Evolutionary conservation across 768 basidiomycete genomes (phyloP), one percentile per base, ranked within the genome.

Genomic region (Naematelia aurantialba): DNA sequence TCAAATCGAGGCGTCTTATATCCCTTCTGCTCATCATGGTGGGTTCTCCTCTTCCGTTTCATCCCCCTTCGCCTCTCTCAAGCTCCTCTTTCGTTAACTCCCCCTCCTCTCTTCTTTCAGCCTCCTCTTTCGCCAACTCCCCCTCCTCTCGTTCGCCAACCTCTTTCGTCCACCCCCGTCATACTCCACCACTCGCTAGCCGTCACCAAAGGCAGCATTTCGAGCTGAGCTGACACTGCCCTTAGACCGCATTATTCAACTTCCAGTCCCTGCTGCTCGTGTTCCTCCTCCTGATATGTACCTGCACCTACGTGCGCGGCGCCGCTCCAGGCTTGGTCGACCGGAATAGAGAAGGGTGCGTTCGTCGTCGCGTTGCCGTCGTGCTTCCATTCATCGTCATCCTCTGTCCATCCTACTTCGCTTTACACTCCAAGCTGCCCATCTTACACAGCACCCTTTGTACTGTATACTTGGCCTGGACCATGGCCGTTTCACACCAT

Each of bases 211-310:
- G n/a, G n/a, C n/a, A n/a, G n/a, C n/a, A n/a, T n/a, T n/a, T n/a
- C n/a, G n/a, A n/a, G n/a, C n/a, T n/a, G n/a, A n/a, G n/a, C n/a
- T n/a, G n/a, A n/a, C n/a, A 21, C 21, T 47, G 10, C 46, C 21
- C 19, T 2, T 73, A 88, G 87, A 93, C 94, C 26, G 96, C 96
- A 1, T 83, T 99, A 22, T 97, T 98, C 85, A 94, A 97, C 80
- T 99, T 99, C 75, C 88, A 94, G 78, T 91, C 93, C 0, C 83
- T 99, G 19, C 83, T 99, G 19, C 85, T 94, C 71, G 91, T 94
- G 75, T 87, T 97, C 64, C 83, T 98, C 8, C 83, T 99, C 50
- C 82, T 89, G 76, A 91, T 97, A 60, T 99, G 96, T 80, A 98
- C 96, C 58, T 97, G 90, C 81, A 92, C 94, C 2, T 99, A 98